Base-by-base conservation (phyloP, 192 early-diverging fungal species). In the Backusella sp. region DNA sequence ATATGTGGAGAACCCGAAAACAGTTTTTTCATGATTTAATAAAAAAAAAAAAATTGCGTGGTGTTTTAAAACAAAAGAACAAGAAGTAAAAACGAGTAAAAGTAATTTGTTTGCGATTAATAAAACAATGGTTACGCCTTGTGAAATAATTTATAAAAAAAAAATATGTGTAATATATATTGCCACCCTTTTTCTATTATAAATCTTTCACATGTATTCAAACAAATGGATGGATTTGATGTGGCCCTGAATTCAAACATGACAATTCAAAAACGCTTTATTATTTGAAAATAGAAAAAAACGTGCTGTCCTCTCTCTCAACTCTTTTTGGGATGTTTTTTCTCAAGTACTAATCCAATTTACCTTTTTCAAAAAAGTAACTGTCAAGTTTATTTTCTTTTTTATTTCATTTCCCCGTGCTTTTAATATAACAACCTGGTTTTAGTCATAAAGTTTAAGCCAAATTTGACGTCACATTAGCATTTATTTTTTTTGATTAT, bases 361-460 rank as follows among this genome's bases (percentile, higher is more conserved):
- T 53, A 6, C n/a, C 7, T 44, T 14, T 44, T 14, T 7, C 17
- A 39, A 39, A 39, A 11, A 11, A 8, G n/a, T 1, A 49, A 62
- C 56, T 62, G 21, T 62, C 56, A 62, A 62, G 21, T 28, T 14
- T 59, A 8, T 59, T 59, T 23, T 62, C 26, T 62, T 62, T 62
- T 62, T 62, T 62, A 62, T 28, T 62, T 28, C 23, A 14, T 62
- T 28, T 28, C 56, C 56, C 23, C 56, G 56, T 62, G 56, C 9
- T 62, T 62, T 62, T 62, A 62, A 62, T 62, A 28, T 26, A 28
- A 62, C 26, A 62, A 37, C 56, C 19, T n/a, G 12, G 26, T 14
- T 26, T 59, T 62, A 62, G 56, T 62, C 56, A 62, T 62, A 62
- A 62, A 62, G 56, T 62, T 59, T 28, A 62, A 62, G 46, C 56